phyloP scores from a whole-genome alignment of 2,329 filamentous ascomycete genomes.

The Seiridium cupressi region DNA sequence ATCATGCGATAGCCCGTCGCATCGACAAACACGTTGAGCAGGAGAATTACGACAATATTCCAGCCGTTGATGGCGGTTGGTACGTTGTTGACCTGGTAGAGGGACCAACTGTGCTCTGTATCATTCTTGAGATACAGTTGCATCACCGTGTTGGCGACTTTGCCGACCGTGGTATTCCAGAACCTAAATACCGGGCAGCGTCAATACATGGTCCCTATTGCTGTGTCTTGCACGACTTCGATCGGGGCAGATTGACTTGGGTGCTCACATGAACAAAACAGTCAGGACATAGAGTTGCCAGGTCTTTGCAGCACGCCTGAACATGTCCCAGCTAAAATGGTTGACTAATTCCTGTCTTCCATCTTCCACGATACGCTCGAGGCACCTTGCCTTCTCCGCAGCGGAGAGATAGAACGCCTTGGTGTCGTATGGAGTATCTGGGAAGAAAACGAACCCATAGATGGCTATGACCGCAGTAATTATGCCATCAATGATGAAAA shows the following conservation, averaged over 20 bases:
- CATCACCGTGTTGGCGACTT: slow-evolving; percentile 26
- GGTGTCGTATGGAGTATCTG: slow-evolving; percentile 42
- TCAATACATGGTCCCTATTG: not conserved
- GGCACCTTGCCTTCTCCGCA: slow-evolving; percentile 37
- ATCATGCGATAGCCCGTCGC: slow-evolving; percentile 29
- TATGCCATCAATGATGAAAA: slow-evolving; percentile 44
- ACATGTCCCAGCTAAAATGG: slow-evolving; percentile 19
- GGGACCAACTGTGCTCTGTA: slow-evolving; percentile 21
- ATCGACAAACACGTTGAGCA: slow-evolving; percentile 26
- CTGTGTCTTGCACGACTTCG: too few species aligned
- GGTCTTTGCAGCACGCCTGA: slow-evolving; percentile 15
- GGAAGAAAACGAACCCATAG: slow-evolving; percentile 49
- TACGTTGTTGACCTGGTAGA: slow-evolving; percentile 28
- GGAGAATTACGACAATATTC: slow-evolving; percentile 24
- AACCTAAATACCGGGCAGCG: slow-evolving; percentile 13
- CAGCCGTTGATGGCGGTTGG: slow-evolving; percentile 27
- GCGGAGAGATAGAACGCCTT: slow-evolving; percentile 34
- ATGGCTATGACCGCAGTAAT: slow-evolving; percentile 52
- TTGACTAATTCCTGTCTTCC: slow-evolving; percentile 19
- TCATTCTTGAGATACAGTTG: slow-evolving; percentile 25
- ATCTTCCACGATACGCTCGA: slow-evolving; percentile 28
- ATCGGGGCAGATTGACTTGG: not conserved
- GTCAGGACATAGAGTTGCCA: slow-evolving; percentile 27
- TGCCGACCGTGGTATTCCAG: slow-evolving; percentile 25
- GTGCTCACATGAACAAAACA: slow-evolving; percentile 22